phyloP scores from a whole-genome alignment of 768 basidiomycete genomes.

The Clitopilus passeckerianus region DNA sequence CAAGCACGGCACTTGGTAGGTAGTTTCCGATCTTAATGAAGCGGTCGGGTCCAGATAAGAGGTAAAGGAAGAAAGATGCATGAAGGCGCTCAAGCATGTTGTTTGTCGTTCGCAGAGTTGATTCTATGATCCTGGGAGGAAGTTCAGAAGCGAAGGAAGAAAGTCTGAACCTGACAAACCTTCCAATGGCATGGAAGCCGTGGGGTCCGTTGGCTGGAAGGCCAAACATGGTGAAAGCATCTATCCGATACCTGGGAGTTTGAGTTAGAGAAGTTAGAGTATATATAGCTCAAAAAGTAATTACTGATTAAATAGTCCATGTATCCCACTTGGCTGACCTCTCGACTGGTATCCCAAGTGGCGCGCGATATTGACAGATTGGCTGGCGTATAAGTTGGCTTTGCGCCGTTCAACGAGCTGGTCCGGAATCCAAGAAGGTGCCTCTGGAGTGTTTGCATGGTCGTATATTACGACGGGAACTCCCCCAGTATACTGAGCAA shows the following conservation, averaged over 20 bases:
- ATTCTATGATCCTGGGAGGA: constrained; percentile 68
- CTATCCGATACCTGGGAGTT: constrained; percentile 76
- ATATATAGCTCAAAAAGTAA: constrained; percentile 11
- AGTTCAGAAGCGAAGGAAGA: background rate
- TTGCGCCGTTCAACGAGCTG: constrained; percentile 33
- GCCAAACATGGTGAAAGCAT: constrained; percentile 88
- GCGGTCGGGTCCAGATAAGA: constrained; percentile 53
- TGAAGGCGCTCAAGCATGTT: constrained; percentile 95
- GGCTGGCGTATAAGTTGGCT: constrained; percentile 48
- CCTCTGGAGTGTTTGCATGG: constrained; percentile 44
- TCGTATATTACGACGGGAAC: constrained; percentile 83
- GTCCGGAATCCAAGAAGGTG: constrained; percentile 44
- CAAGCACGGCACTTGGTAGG: constrained; percentile 80
- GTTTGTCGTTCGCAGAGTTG: constrained; percentile 83
- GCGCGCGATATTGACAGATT: constrained; percentile 61
- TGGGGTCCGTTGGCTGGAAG: constrained; percentile 88
- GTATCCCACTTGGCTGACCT: constrained; percentile 82
- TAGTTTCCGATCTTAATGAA: constrained; percentile 92
- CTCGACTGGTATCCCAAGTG: constrained; percentile 73
- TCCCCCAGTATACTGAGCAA: constrained; percentile 67
- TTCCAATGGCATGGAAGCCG: constrained; percentile 90
- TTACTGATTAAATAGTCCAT: constrained; percentile 86
- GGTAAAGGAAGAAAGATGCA: constrained; percentile 97
- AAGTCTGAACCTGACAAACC: constrained; percentile 38
- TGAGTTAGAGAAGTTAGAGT: constrained; percentile 1